Evolutionary conservation across 2,329 filamentous ascomycete species (phyloP).

Genomic region (Myriangium duriaei): DNA sequence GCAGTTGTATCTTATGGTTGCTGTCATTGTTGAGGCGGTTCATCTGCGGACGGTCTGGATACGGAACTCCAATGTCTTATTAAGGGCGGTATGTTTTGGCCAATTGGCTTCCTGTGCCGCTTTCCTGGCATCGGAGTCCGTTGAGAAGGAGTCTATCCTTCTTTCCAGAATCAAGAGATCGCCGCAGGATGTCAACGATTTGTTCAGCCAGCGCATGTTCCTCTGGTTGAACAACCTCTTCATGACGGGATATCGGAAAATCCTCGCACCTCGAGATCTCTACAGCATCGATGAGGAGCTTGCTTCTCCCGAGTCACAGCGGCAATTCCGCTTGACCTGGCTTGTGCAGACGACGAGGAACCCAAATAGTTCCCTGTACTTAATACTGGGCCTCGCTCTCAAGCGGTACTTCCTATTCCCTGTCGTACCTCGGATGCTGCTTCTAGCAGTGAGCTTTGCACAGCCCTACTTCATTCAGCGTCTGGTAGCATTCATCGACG

Average conservation of each 20-base stretch:
- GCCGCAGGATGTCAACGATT: slow-evolving; percentile 26
- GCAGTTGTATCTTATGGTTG: slow-evolving; percentile 18
- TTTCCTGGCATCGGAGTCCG: slow-evolving; percentile 17
- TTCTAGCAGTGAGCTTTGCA: slow-evolving; percentile 13
- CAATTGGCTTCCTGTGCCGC: slow-evolving; percentile 15
- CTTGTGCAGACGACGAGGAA: slow-evolving; percentile 12
- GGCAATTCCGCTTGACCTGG: slow-evolving; percentile 13
- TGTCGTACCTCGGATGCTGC: slow-evolving; percentile 15
- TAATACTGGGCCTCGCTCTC: slow-evolving; percentile 13
- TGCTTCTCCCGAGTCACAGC: slow-evolving; percentile 13
- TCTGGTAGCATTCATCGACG: slow-evolving; percentile 16
- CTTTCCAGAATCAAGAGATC: slow-evolving; percentile 14
- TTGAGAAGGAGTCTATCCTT: slow-evolving; percentile 16
- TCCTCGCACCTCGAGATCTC: slow-evolving; percentile 17
- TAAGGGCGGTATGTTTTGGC: slow-evolving; percentile 11
- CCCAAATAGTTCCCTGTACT: slow-evolving; percentile 8
- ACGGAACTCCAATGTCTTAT: slow-evolving; percentile 12
- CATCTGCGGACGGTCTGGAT: slow-evolving; percentile 18
- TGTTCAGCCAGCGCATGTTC: slow-evolving; percentile 24
- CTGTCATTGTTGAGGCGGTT: slow-evolving; percentile 18
- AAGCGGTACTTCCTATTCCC: slow-evolving; percentile 15
- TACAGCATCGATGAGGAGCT: slow-evolving; percentile 17
- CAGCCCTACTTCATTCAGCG: slow-evolving; percentile 18
- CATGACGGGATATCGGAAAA: slow-evolving; percentile 15
- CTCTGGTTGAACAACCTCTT: slow-evolving; percentile 27